Evolutionary conservation across 75 land plant species (phyloP).

Genomic region (Selaginella tamariscina): DNA sequence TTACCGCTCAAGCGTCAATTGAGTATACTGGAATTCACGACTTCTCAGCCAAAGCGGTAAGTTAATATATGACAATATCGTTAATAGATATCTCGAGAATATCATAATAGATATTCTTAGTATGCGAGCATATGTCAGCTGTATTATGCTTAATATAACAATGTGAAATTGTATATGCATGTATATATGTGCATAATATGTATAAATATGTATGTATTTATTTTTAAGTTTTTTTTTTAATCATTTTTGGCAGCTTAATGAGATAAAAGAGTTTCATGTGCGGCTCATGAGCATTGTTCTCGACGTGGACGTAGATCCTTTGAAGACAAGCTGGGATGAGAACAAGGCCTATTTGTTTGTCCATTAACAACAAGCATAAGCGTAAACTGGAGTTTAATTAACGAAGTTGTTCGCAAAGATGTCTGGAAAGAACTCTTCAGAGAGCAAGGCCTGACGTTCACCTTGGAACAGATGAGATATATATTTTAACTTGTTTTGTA

Average conservation of each 20-base stretch:
- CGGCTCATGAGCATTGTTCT: slow-evolving; percentile 98
- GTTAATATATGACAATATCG: neutral
- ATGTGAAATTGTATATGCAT: no score
- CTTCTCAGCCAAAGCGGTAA: neutral
- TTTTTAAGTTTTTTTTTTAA: neutral
- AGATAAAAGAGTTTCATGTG: slow-evolving; percentile 86
- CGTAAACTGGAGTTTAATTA: slow-evolving; percentile 66
- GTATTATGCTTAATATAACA: no score
- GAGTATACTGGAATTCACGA: slow-evolving; percentile 35
- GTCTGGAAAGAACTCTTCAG: slow-evolving; percentile 97
- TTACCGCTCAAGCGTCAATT: slow-evolving; percentile 77
- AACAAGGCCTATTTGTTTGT: slow-evolving; percentile 95
- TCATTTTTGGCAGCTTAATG: slow-evolving; percentile 43
- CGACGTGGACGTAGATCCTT: slow-evolving; percentile 97
- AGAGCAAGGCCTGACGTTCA: slow-evolving; percentile 97
- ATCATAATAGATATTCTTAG: no score
- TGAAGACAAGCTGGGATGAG: slow-evolving; percentile 93
- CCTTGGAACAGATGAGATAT: slow-evolving; percentile 96
- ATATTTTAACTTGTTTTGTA: no score
- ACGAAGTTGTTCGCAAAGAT: slow-evolving; percentile 34
- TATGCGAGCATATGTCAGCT: no score
- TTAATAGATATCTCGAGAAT: no score
- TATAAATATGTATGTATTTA: neutral
- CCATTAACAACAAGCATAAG: slow-evolving; percentile 39
- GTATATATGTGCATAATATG: neutral